Conservation (phyloP, 768 basidiomycete species). For the Termitomyces titanicus region DNA sequence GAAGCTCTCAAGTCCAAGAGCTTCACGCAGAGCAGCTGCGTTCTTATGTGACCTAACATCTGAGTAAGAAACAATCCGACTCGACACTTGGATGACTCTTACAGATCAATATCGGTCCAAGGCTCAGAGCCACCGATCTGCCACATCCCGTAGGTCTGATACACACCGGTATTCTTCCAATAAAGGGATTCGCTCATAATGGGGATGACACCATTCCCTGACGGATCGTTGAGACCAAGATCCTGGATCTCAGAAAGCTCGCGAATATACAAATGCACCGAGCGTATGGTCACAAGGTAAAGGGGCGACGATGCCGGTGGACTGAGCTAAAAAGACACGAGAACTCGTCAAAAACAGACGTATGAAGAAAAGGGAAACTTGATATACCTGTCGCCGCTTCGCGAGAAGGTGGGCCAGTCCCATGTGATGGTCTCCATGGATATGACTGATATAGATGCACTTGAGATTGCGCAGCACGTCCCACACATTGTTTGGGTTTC, state of each 20-base stretch:
- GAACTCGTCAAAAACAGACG: not conserved
- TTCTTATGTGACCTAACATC: slow-evolving; percentile 38
- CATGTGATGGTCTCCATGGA: slow-evolving; percentile 91
- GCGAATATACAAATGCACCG: slow-evolving; percentile 60
- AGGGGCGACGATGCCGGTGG: slow-evolving; percentile 61
- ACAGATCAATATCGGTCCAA: slow-evolving; percentile 42
- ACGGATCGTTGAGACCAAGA: slow-evolving; percentile 51
- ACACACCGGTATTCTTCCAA: slow-evolving; percentile 34
- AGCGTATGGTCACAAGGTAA: slow-evolving; percentile 61
- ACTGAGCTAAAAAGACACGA: slow-evolving; percentile 45
- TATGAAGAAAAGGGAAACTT: not conserved
- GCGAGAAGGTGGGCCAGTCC: slow-evolving; percentile 74
- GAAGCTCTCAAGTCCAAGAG: slow-evolving; percentile 58
- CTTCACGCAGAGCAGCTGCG: slow-evolving; percentile 40
- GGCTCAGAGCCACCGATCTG: slow-evolving; percentile 39
- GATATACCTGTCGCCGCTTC: slow-evolving; percentile 59
- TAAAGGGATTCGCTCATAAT: slow-evolving; percentile 56
- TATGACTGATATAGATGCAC: slow-evolving; percentile 85
- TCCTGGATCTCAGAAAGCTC: slow-evolving; percentile 74
- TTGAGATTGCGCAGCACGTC: slow-evolving; percentile 64
- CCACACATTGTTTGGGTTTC: slow-evolving; percentile 39
- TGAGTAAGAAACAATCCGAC: not conserved
- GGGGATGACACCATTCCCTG: slow-evolving; percentile 49
- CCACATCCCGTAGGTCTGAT: slow-evolving; percentile 38
- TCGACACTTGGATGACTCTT: slow-evolving; percentile 1